phyloP scores from a whole-genome alignment of 176 grass and related monocot genomes.

The Ananas comosus region DNA sequence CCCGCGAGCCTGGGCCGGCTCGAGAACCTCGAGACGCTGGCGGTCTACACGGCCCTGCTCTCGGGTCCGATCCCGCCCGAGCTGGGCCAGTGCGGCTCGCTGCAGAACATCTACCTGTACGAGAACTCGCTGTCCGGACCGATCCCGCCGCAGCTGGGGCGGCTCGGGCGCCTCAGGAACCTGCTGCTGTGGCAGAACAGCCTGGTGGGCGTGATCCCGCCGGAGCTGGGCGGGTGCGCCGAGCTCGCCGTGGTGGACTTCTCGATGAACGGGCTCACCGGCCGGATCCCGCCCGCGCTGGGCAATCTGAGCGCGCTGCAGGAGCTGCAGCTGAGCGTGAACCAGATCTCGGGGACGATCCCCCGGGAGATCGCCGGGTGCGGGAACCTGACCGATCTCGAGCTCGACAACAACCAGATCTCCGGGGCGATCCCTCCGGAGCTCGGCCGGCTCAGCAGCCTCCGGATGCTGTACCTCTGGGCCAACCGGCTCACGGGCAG shows the following conservation, averaged over 20 bases:
- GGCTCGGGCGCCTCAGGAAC: slow-evolving; percentile 40
- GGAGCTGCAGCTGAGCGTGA: slow-evolving; percentile 67
- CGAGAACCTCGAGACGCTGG: slow-evolving; percentile 53
- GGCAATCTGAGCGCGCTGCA: slow-evolving; percentile 52
- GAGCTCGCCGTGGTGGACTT: slow-evolving; percentile 49
- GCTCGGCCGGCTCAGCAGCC: slow-evolving; percentile 33
- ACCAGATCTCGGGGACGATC: slow-evolving; percentile 56
- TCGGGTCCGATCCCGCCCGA: slow-evolving; percentile 65
- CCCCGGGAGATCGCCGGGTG: slow-evolving; percentile 50
- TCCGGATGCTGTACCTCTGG: slow-evolving; percentile 65
- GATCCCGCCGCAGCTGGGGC: slow-evolving; percentile 58
- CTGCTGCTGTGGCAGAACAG: slow-evolving; percentile 83
- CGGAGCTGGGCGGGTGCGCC: slow-evolving; percentile 45
- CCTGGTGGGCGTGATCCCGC: slow-evolving; percentile 76
- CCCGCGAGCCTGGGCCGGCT: slow-evolving; percentile 42
- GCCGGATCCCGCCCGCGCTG: slow-evolving; percentile 63
- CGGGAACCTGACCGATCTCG: slow-evolving; percentile 70
- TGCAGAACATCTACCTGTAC: slow-evolving; percentile 71
- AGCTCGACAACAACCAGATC: slow-evolving; percentile 93
- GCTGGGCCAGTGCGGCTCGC: slow-evolving; percentile 40
- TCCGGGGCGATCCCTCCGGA: slow-evolving; percentile 50
- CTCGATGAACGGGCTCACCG: slow-evolving; percentile 64
- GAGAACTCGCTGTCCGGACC: slow-evolving; percentile 60
- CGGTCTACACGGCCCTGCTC: slow-evolving; percentile 63
- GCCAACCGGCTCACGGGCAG: slow-evolving; percentile 54